A percentile compares a stretch with the other conserved stretches of the same genome.
Evolutionary conservation across 2,329 filamentous ascomycete species (phyloP).

Genomic region (Fonsecaea erecta): DNA sequence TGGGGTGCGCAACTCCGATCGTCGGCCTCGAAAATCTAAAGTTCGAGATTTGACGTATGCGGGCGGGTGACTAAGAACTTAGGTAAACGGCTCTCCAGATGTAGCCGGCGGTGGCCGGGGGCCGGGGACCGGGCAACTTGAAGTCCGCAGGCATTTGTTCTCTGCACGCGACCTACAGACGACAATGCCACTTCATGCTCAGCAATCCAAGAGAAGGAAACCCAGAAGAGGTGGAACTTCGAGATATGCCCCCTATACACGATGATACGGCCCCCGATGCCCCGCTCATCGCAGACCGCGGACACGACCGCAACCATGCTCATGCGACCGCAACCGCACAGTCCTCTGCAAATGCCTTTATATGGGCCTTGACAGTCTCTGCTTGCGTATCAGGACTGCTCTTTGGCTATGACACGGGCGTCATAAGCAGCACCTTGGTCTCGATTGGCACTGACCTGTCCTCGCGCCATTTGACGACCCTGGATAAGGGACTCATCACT

Average conservation of each 20-base stretch:
- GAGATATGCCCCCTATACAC: constrained; percentile 22
- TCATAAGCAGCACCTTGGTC: constrained; percentile 65
- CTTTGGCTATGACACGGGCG: constrained; percentile 68
- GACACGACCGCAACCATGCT: not conserved
- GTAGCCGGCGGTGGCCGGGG: not conserved
- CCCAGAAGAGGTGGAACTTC: constrained; percentile 28
- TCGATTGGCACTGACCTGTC: constrained; percentile 61
- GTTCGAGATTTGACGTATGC: not conserved
- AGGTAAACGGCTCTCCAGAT: not conserved
- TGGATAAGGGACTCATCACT: constrained; percentile 64
- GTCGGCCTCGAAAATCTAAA: constrained; percentile 6
- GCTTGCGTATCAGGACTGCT: constrained; percentile 63
- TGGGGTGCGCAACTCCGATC: constrained; percentile 8
- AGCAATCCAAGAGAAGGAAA: constrained; percentile 11
- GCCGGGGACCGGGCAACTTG: too few relatives aligned
- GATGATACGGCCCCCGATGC: constrained; percentile 24
- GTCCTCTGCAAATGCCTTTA: constrained; percentile 49
- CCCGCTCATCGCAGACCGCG: constrained; percentile 24
- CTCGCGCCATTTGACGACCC: constrained; percentile 53
- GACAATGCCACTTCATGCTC: constrained; percentile 11
- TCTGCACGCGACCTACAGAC: constrained; percentile 9
- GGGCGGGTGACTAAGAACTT: not conserved
- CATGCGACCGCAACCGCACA: not conserved
- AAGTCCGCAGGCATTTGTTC: not conserved
- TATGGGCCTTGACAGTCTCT: constrained; percentile 61